A percentile compares a stretch with the other conserved stretches of the same genome.
phyloP scores from a whole-genome alignment of 805 yeast species.

The Wickerhamomyces xylosicus region DNA sequence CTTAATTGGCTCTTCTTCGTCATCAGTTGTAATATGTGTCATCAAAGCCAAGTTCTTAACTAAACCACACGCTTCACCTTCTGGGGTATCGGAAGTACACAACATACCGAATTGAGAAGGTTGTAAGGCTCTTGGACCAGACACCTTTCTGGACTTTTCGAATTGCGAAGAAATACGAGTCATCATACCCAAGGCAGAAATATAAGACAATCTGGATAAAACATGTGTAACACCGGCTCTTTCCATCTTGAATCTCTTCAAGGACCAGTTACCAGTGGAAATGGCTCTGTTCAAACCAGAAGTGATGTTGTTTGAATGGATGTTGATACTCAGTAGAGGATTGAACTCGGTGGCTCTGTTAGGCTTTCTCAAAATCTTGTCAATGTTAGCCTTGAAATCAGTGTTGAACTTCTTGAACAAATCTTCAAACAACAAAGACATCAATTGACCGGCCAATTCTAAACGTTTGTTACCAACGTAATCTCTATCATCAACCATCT shows the following conservation, averaged over 20 bases:
- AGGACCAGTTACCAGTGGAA: slow-evolving; percentile 98
- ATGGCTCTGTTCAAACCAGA: slow-evolving; percentile 93
- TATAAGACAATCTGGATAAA: slow-evolving; percentile 80
- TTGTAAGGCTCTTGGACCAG: slow-evolving; percentile 97
- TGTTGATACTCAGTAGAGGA: slow-evolving; percentile 80
- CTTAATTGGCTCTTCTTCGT: slow-evolving; percentile 83
- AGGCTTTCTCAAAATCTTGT: slow-evolving; percentile 87
- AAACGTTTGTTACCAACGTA: slow-evolving; percentile 96
- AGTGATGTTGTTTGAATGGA: slow-evolving; percentile 88
- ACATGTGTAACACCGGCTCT: slow-evolving; percentile 99
- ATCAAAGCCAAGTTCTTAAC: slow-evolving; percentile 93
- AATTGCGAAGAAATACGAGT: slow-evolving; percentile 98
- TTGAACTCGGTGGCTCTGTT: slow-evolving; percentile 93
- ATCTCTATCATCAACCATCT: slow-evolving; percentile 96
- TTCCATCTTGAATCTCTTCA: slow-evolving; percentile 98
- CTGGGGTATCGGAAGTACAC: slow-evolving; percentile 98
- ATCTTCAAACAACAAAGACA: slow-evolving; percentile 93
- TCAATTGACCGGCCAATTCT: slow-evolving; percentile 94
- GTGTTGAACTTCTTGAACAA: slow-evolving; percentile 91
- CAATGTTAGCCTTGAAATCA: slow-evolving; percentile 90
- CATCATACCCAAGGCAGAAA: slow-evolving; percentile 98
- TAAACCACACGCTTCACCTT: slow-evolving; percentile 99
- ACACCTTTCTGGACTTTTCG: slow-evolving; percentile 94
- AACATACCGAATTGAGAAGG: slow-evolving; percentile 99
- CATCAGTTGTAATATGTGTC: slow-evolving; percentile 99